These are phyloP conservation scores for Naganishia vishniacii DNA, from an alignment of 768 basidiomycete genomes.

Conservation along the genomic window DNA sequence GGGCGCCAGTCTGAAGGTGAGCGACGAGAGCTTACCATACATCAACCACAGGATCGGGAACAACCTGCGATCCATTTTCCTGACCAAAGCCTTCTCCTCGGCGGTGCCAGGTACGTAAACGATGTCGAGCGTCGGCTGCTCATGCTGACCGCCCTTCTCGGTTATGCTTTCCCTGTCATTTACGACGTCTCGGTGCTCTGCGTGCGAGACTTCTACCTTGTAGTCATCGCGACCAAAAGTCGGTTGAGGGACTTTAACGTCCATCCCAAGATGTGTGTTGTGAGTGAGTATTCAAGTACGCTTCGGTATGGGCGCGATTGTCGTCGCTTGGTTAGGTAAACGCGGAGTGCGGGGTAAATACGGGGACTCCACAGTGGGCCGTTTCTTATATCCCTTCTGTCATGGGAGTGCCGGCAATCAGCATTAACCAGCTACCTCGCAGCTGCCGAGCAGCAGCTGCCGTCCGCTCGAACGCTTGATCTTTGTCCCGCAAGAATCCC, in stretches of 20 bases:
- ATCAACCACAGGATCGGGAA: conserved; percentile 45
- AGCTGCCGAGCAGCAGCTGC: too few relatives aligned
- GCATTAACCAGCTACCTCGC: background rate
- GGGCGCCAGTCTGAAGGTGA: too few relatives aligned
- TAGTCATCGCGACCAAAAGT: conserved; percentile 12
- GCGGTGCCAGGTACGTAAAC: conserved; percentile 35
- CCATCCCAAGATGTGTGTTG: background rate
- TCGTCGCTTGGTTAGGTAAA: background rate
- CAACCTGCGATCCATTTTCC: conserved; percentile 42
- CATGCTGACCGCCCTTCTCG: background rate
- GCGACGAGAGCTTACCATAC: conserved; percentile 28
- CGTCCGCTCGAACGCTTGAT: too few relatives aligned
- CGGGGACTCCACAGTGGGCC: background rate
- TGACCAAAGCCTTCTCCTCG: conserved; percentile 39
- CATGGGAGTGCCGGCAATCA: background rate
- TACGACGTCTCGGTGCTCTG: conserved; percentile 5
- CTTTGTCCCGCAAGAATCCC: too few relatives aligned
- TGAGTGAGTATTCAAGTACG: background rate
- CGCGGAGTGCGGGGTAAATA: background rate
- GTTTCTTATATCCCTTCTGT: background rate
- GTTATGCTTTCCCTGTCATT: background rate
- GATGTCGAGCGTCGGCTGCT: background rate
- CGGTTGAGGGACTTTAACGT: conserved; percentile 8
- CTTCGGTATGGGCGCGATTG: background rate
- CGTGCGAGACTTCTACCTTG: conserved; percentile 13